Percentiles rank a stretch among this genome's conserved stretches.
Evolutionary conservation across 805 yeast species (phyloP).

Genomic region (Zygotorulaspora florentina): DNA sequence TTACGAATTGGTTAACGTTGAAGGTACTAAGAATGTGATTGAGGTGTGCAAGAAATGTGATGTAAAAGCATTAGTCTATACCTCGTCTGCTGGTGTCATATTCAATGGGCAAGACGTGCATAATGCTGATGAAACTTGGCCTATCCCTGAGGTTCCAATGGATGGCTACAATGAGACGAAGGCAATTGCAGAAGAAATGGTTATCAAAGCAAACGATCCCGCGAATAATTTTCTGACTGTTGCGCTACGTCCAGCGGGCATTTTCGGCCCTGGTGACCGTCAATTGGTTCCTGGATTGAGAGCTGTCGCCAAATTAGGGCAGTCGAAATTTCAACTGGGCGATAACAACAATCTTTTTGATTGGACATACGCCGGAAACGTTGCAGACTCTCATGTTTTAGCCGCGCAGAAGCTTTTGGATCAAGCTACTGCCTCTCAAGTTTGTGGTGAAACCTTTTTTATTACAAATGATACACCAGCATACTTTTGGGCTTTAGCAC

Average conservation of each 20-base stretch:
- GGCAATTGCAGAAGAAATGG: slow-evolving; percentile 83
- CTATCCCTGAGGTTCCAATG: slow-evolving; percentile 88
- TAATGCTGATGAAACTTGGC: slow-evolving; percentile 93
- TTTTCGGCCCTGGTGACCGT: slow-evolving; percentile 98
- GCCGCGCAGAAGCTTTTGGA: slow-evolving; percentile 76
- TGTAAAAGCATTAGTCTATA: slow-evolving; percentile 73
- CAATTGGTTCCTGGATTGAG: slow-evolving; percentile 93
- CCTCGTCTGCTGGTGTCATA: slow-evolving; percentile 96
- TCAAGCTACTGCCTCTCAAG: slow-evolving; percentile 38
- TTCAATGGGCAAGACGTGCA: slow-evolving; percentile 91
- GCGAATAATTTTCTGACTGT: slow-evolving; percentile 61
- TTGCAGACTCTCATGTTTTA: slow-evolving; percentile 91
- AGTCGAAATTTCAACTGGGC: slow-evolving; percentile 89
- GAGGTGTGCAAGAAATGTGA: slow-evolving; percentile 51
- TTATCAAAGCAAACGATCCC: slow-evolving; percentile 65
- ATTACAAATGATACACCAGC: slow-evolving; percentile 92
- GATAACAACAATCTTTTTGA: slow-evolving; percentile 91
- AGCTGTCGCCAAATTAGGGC: slow-evolving; percentile 75
- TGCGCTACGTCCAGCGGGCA: slow-evolving; percentile 94
- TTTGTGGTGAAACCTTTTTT: slow-evolving; percentile 86
- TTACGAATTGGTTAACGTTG: slow-evolving; percentile 84
- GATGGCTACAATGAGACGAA: slow-evolving; percentile 96
- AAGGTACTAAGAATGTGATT: slow-evolving; percentile 77
- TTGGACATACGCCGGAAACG: slow-evolving; percentile 98
- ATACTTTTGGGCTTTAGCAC: slow-evolving; percentile 94